Evolutionary conservation across 2,329 filamentous ascomycete genomes (phyloP).

Genomic region (Fusarium nisikadoi): DNA sequence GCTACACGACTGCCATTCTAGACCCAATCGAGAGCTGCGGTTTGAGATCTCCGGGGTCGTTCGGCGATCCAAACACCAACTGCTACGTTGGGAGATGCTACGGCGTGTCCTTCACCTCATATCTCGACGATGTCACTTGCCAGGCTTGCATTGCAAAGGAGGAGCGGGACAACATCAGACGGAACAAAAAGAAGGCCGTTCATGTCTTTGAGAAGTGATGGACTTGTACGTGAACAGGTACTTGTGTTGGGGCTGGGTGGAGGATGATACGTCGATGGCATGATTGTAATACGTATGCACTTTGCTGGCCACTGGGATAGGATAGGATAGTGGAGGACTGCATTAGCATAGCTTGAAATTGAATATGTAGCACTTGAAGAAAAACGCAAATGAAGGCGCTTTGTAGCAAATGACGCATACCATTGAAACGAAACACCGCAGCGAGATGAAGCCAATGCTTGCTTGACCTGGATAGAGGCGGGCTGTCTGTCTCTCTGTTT

Average conservation of each 20-base stretch:
- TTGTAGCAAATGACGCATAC: not conserved
- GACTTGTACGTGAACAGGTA: not conserved
- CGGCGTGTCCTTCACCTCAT: constrained; percentile 29
- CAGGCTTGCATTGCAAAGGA: constrained; percentile 1
- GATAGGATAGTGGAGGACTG: not conserved
- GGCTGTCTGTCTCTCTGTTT: not conserved
- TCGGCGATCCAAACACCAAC: constrained; percentile 12
- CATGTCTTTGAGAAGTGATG: constrained; percentile 2
- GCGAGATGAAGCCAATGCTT: not conserved
- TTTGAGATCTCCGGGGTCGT: constrained; percentile 16
- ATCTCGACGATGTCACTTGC: constrained; percentile 22
- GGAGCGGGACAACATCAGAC: constrained; percentile 8
- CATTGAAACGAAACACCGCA: not conserved
- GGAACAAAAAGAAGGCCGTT: not conserved
- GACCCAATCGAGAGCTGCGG: constrained; percentile 25
- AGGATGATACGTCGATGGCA: not conserved
- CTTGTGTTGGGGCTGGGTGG: not conserved
- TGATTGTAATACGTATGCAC: not conserved
- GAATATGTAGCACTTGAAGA: not conserved
- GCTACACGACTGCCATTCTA: constrained; percentile 4
- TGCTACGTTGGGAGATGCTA: constrained; percentile 19
- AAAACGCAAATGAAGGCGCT: not conserved
- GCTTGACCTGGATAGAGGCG: not conserved
- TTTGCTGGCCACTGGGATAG: not conserved
- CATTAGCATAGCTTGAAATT: not conserved